phyloP scores from a whole-genome alignment of 495 filamentous ascomycete genomes.

The Amniculicola lignicola region DNA sequence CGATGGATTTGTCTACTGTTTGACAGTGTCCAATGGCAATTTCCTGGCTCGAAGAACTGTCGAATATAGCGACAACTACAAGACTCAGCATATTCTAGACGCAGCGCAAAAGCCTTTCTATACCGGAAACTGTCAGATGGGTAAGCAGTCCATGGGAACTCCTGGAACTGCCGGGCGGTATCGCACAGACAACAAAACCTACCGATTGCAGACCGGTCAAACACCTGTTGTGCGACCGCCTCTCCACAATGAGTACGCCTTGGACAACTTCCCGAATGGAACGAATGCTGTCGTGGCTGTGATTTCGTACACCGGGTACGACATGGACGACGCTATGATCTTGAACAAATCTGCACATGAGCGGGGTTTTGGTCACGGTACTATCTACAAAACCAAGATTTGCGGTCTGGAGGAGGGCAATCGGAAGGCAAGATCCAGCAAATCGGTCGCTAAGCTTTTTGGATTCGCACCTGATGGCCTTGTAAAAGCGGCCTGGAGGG shows the following conservation, averaged over 20 bases:
- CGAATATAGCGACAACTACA: too few relatives aligned
- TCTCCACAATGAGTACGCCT: constrained; percentile 89
- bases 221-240: constrained; percentile 90
- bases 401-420: constrained; percentile 73
- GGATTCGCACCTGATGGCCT: constrained; percentile 74
- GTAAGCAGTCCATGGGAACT: constrained; percentile 98
- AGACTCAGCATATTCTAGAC: background rate
- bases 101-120: background rate
- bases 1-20: too few relatives aligned
- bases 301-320: constrained; percentile 97
- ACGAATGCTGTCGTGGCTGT: constrained; percentile 95
- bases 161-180: constrained; percentile 81
- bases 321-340: constrained; percentile 99
- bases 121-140: constrained; percentile 76
- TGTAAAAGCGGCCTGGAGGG: constrained; percentile 61
- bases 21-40: too few relatives aligned
- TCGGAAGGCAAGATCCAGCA: constrained; percentile 53
- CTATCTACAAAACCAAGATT: constrained; percentile 95
- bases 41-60: too few relatives aligned
- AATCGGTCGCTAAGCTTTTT: constrained; percentile 69
- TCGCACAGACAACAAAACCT: constrained; percentile 95
- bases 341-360: constrained; percentile 97
- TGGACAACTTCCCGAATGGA: constrained; percentile 99
- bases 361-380: constrained; percentile 93
- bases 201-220: constrained; percentile 91